Conservation (phyloP, 805 yeast genomes). For the Lipomyces sp. region DNA sequence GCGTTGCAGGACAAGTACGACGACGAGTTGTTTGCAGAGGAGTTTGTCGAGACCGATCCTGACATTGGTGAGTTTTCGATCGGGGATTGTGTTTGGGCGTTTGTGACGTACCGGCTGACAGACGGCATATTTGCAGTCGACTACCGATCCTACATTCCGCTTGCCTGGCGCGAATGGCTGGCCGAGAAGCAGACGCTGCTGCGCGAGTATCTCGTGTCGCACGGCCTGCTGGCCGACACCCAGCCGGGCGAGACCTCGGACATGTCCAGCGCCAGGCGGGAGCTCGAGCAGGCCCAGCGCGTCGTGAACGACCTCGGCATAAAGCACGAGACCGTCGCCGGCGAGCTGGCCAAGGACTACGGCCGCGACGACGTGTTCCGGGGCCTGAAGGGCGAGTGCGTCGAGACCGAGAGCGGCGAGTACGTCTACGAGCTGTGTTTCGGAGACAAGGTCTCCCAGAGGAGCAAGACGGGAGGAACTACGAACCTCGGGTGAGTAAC, state of each 20-base stretch:
- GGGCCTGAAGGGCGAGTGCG: conserved; percentile 51
- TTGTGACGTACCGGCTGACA: not conserved
- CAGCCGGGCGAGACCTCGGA: conserved; percentile 12
- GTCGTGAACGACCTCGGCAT: conserved; percentile 19
- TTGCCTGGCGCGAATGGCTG: conserved; percentile 18
- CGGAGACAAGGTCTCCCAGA: conserved; percentile 56
- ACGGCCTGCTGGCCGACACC: conserved; percentile 19
- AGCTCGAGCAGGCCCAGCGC: conserved; percentile 9
- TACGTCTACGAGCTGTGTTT: conserved; percentile 66
- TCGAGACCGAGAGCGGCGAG: conserved; percentile 56
- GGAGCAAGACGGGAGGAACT: conserved; percentile 43
- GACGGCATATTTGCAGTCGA: conserved; percentile 7
- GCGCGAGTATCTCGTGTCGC: conserved; percentile 10
- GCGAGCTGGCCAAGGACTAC: conserved; percentile 34
- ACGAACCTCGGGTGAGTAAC: conserved; percentile 50
- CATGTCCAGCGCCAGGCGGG: conserved; percentile 22
- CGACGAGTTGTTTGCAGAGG: conserved; percentile 17
- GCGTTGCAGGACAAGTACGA: conserved; percentile 16
- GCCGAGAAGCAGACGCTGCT: conserved; percentile 10
- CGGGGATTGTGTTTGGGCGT: not conserved
- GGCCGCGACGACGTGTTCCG: conserved; percentile 68
- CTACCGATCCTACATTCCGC: conserved; percentile 15
- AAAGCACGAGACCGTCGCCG: conserved; percentile 22
- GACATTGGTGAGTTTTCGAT: conserved; percentile 6
- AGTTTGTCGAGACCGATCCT: conserved; percentile 5